Conservation (phyloP, 805 yeast species). For the Pichia heedii region DNA sequence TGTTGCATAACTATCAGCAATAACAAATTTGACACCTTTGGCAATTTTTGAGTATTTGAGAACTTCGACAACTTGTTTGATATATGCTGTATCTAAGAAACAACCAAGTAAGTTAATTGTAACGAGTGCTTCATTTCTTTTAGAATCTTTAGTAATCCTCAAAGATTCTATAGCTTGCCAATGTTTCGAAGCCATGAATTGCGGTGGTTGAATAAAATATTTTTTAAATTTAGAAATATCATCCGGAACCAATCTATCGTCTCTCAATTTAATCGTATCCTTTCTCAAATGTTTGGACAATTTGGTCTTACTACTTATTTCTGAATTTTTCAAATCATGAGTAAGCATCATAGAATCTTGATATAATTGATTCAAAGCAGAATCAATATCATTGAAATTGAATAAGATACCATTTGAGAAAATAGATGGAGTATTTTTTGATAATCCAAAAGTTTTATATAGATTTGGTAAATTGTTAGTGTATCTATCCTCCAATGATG, state of each 20-base stretch:
- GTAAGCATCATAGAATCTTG: conserved; percentile 40
- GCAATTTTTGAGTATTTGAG: conserved; percentile 15
- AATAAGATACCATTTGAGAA: conserved; percentile 68
- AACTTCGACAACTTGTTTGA: conserved; percentile 36
- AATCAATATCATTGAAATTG: conserved; percentile 41
- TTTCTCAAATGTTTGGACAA: conserved; percentile 36
- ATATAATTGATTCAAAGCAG: conserved; percentile 41
- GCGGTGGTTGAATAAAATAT: conserved; percentile 3
- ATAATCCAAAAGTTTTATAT: conserved; percentile 29
- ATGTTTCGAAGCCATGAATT: neutral
- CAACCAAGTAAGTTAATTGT: conserved; percentile 53
- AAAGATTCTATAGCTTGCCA: neutral
- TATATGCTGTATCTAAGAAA: conserved; percentile 30
- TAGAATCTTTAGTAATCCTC: neutral
- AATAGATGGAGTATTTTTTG: conserved; percentile 34
- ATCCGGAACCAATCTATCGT: conserved; percentile 44
- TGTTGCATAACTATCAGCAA: conserved; percentile 12
- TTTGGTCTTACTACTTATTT: conserved; percentile 20
- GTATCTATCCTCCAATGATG: conserved; percentile 7
- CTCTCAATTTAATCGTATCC: conserved; percentile 36
- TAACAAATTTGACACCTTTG: conserved; percentile 13
- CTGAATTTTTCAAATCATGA: conserved; percentile 19
- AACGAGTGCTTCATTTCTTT: conserved; percentile 5
- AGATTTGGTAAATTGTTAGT: conserved; percentile 20
- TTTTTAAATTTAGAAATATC: conserved; percentile 21